These are phyloP conservation scores for Saccharum officinarum DNA, from an alignment of 176 grass and related monocot genomes.

Conservation along the genomic window DNA sequence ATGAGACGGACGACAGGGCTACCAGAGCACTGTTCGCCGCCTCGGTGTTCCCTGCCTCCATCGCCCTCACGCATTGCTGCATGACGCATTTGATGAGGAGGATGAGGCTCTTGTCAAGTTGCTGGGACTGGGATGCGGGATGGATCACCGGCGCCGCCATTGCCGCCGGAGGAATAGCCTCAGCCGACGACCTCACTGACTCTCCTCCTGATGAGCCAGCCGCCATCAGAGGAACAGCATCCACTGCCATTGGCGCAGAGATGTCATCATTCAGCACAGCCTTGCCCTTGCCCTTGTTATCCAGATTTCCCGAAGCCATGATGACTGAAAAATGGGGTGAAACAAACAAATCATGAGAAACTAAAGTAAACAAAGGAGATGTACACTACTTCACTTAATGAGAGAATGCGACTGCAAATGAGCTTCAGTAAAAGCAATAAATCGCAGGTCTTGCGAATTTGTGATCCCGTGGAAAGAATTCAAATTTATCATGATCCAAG, in stretches of 20 bases:
- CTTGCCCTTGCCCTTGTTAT: neutral
- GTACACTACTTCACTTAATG: neutral
- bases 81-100: neutral
- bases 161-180: neutral
- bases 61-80: conserved; percentile 26
- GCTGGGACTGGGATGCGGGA: neutral
- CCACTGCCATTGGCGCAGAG: neutral
- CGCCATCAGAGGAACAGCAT: neutral
- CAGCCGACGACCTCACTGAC: neutral
- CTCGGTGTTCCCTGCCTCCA: conserved; percentile 2
- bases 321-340: neutral
- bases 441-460: neutral
- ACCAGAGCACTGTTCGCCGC: conserved; percentile 17
- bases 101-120: neutral
- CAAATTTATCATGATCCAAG: neutral
- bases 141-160: neutral
- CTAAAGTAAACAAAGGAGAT: neutral
- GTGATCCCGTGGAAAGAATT: neutral
- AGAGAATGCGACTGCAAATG: neutral
- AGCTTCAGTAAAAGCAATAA: neutral
- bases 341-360: neutral
- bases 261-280: neutral
- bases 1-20: conserved; percentile 28
- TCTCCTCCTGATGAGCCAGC: neutral
- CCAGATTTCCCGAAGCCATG: neutral